A percentile compares a stretch with the other conserved stretches of the same genome.
phyloP scores from a whole-genome alignment of 306 rosid species.

The Ceratonia siliqua region DNA sequence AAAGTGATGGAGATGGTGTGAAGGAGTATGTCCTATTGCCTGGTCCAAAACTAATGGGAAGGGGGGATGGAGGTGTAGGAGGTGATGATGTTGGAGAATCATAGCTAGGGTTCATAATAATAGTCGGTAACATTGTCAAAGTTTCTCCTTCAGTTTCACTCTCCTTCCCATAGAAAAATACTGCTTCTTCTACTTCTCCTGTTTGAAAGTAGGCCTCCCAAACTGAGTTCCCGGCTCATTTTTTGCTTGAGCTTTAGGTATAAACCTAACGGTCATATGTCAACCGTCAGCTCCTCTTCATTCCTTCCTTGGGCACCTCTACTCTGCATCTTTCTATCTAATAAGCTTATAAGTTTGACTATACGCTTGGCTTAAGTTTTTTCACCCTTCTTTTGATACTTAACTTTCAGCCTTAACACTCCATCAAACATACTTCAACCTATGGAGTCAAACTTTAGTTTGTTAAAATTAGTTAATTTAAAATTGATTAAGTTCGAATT shows the following conservation, averaged over 20 bases:
- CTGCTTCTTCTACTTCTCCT: constrained; percentile 1
- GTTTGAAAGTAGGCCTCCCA: neutral
- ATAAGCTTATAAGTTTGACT: constrained; percentile 25
- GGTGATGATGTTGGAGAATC: constrained; percentile 73
- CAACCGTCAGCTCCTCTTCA: constrained; percentile 29
- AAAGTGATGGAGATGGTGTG: constrained; percentile 61
- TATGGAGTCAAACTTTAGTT: too few relatives aligned
- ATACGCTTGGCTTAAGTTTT: neutral
- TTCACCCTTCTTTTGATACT: neutral
- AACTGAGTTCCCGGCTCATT: neutral
- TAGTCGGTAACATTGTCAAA: constrained; percentile 25
- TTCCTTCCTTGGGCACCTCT: constrained; percentile 8
- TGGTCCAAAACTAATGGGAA: constrained; percentile 73
- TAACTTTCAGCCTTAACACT: neutral
- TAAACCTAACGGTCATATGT: constrained; percentile 60
- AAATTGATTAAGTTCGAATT: too few relatives aligned
- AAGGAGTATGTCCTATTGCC: constrained; percentile 58
- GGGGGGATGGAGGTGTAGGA: constrained; percentile 85
- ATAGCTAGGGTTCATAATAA: constrained; percentile 27
- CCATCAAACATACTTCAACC: neutral
- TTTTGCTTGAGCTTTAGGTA: constrained; percentile 41
- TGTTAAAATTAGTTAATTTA: too few relatives aligned
- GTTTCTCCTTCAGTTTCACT: constrained; percentile 16
- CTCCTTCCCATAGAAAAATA: constrained; percentile 6
- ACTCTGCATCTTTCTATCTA: neutral